Conservation (phyloP, 177 flowering plant genomes). For the Telopea speciosissima region DNA sequence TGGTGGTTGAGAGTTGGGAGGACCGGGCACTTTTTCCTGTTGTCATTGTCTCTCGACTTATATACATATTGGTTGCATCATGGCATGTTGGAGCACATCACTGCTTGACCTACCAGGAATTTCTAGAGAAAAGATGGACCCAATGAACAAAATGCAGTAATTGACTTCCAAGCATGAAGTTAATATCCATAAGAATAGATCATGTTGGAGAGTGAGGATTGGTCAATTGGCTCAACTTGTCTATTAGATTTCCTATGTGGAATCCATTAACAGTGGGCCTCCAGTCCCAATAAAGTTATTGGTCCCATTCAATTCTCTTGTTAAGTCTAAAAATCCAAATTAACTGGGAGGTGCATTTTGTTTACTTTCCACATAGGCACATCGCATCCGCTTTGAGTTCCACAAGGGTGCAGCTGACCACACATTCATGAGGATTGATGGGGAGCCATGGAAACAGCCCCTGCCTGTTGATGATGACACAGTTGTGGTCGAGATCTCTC, state of each 20-base stretch:
- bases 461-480: conserved; percentile 76
- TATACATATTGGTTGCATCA: background rate
- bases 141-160: background rate
- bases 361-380: conserved; percentile 39
- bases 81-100: background rate
- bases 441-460: conserved; percentile 98
- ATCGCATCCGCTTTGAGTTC: conserved; percentile 70
- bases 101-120: background rate
- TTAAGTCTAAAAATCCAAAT: background rate
- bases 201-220: background rate
- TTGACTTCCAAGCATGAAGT: background rate
- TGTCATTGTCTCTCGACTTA: background rate
- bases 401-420: conserved; percentile 64
- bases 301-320: background rate
- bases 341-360: background rate
- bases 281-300: background rate
- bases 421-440: conserved; percentile 87
- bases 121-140: background rate
- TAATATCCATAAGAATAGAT: background rate
- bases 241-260: background rate
- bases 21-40: too few species aligned
- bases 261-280: background rate
- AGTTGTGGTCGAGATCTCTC: conserved; percentile 83
- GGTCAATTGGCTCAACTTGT: background rate
- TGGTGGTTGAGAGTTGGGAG: background rate